These are phyloP conservation scores for Crithidia sp. DNA, from an alignment of 208 protist species.

Conservation along the genomic window DNA sequence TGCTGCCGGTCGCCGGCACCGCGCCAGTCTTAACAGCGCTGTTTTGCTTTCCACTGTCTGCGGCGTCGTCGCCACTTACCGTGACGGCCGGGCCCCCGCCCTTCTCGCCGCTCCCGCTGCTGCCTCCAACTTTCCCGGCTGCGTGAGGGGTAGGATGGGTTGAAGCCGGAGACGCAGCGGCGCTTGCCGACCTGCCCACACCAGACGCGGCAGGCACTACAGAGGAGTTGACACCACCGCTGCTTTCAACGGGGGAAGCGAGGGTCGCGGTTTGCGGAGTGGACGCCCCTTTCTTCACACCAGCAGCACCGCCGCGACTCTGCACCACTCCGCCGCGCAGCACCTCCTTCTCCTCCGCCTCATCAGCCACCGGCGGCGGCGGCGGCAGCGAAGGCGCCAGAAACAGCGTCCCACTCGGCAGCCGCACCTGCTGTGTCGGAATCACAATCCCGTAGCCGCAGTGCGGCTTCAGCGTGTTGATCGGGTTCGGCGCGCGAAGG, in stretches of 20 bases:
- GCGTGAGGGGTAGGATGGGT: too few species aligned
- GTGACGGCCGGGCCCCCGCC: background rate
- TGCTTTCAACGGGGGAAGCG: too few species aligned
- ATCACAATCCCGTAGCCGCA: conserved; percentile 85
- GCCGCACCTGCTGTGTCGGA: conserved; percentile 36
- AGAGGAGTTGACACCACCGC: background rate
- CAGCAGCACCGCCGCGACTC: background rate
- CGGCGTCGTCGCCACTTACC: background rate
- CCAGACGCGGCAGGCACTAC: background rate
- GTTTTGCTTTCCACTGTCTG: background rate
- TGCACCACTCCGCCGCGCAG: conserved; percentile 8
- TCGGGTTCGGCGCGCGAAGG: conserved; percentile 84
- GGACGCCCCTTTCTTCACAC: too few species aligned
- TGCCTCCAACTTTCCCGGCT: background rate
- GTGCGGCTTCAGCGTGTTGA: conserved; percentile 90
- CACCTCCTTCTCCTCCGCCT: conserved; percentile 15
- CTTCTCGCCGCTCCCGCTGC: background rate
- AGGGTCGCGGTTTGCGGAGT: too few species aligned
- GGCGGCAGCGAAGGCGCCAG: conserved; percentile 26
- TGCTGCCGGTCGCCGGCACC: background rate
- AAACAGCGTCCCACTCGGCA: conserved; percentile 34
- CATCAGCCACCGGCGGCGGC: conserved; percentile 1
- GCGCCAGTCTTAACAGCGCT: background rate
- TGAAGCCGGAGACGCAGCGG: too few species aligned
- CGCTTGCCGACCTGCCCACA: too few species aligned